Percentiles rank a stretch among this genome's conserved stretches.
Evolutionary conservation across 164 flowering plant genomes (phyloP).

Genomic region (Vitis vinifera): ASM3070453v1 NC_081805.1:6028001-6028500

Average conservation of each 20-base stretch:
- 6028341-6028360: neutral
- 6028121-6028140: too few species aligned
- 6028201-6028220: too few species aligned
- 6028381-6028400: neutral
- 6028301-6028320: too few species aligned
- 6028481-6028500: neutral
- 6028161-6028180: too few species aligned
- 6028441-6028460: neutral
- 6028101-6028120: too few species aligned
- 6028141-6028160: too few species aligned
- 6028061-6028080: too few species aligned
- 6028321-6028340: too few species aligned
- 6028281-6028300: neutral
- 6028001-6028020: conserved; percentile 23
- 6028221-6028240: neutral
- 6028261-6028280: neutral
- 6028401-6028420: neutral
- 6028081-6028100: too few species aligned
- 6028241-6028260: neutral
- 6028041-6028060: conserved; percentile 23
- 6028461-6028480: neutral
- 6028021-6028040: conserved; percentile 40
- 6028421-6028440: neutral
- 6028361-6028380: neutral
- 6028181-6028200: too few species aligned